Evolutionary conservation across 805 yeast genomes (phyloP), one percentile per base, ranked within the genome.

Genomic region (Torulaspora gathmanii): DNA sequence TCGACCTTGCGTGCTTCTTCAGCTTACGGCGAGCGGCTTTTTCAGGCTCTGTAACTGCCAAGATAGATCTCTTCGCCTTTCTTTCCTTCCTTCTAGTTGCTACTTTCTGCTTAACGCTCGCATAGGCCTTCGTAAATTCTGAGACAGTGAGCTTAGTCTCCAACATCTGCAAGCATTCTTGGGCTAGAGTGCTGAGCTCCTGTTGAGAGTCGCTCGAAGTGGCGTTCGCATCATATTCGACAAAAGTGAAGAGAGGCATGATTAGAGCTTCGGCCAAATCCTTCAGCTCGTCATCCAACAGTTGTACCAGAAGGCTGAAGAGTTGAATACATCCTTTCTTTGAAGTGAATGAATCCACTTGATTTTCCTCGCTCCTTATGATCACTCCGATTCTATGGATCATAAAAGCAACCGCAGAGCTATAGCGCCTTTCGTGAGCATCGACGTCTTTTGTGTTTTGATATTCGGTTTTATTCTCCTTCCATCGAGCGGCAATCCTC

Each of bases 41-140:
- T 12, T 84, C 95, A 0, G 98, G 98, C 3, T 83, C 85, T 16
- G 74, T 76, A 9, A 90, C 72, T 2, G 88, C 84, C 60, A 87
- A 68, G 47, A 84, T 82, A 0, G 95, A 84, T 46, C 89, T 74
- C 59, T 82, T 83, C 0, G 85, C 76, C 60, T 74, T 80, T 65
- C 97, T 79, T 39, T 87, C 95, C 47, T 75, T 75, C 57, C 97
- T 77, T 63, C 87, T 78, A 28, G 70, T 69, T 23, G 65, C 67
- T 19, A 90, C 82, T 13, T 57, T 56, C 51, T 74, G 78, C 60
- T 80, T 79, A n/a, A 88, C 93, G 36, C 70, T 69, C 1, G 85
- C 69, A 58, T 82, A 83, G 1, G 78, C 66, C 16, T 69, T 63
- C 10, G 86, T 75, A 59, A 83, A 91, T 20, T 74, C 80, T 0